Evolutionary conservation across 805 yeast species (phyloP), one percentile per base, ranked within the genome.

Genomic region (Lipomyces yamadae): DNA sequence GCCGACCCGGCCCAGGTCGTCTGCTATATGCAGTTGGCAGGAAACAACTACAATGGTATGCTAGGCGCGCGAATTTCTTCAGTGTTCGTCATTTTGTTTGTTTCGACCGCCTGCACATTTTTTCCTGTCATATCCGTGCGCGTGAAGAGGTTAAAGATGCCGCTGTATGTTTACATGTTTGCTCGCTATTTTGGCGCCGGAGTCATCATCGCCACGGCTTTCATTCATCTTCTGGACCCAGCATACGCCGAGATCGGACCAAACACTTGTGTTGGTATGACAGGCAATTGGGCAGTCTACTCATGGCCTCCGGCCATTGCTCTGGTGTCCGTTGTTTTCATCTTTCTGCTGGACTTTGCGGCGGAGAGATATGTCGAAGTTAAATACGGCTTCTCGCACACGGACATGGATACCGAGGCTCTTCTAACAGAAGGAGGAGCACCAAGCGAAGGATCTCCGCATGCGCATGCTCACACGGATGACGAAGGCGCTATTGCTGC

Each of bases 181-280:
- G 69, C 70, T 33, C 67, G 69, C 56, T 73, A 70, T 63, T 73
- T 73, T 60, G 94, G 94, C 71, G 83, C 91, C 4, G 94, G 94
- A 61, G 93, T 89, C 57, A 89, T 89, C 72, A 80, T 89, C 3
- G 89, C 93, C 10, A 89, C 94, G 5, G 91, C 92, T 0, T 89
- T 88, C 72, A 83, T 89, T 66, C 94, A 89, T 78, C 54, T 29
- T 70, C 73, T 37, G 72, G 69, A 10, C 55, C 58, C 50, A 65
- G 70, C 13, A 63, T 63, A 30, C 62, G 66, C 4, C 53, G 65
- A 18, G 62, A 70, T 50, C 63, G 50, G n/a, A 64, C 69, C 53
- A 63, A 64, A 13, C 64, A 64, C 39, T 3, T 81, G 84, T 73
- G 82, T 81, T 8, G 84, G 82, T 15, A 67, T 68, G 73, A 78